phyloP scores from a whole-genome alignment of 345 rosid species.

The Anastatica hierochuntica region DNA sequence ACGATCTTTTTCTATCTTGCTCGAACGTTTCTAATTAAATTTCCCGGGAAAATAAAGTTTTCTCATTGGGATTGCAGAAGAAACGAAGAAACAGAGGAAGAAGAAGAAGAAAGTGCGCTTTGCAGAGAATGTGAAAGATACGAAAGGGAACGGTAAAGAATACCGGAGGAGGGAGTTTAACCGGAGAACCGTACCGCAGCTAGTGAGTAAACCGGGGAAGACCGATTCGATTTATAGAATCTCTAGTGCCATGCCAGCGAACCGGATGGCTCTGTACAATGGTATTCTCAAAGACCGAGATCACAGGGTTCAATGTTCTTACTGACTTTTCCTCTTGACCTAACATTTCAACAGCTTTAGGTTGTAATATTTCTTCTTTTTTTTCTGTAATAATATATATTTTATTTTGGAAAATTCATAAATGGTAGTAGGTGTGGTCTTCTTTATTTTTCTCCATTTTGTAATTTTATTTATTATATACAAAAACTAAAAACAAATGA shows the following conservation, averaged over 20 bases:
- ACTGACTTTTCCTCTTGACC: conserved; percentile 21
- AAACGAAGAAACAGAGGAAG: conserved; percentile 29
- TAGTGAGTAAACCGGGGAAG: conserved; percentile 12
- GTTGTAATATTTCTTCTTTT: too few relatives aligned
- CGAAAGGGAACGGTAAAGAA: conserved; percentile 25
- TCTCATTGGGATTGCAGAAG: conserved; percentile 20
- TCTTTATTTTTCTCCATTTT: too few relatives aligned
- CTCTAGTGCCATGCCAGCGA: conserved; percentile 38
- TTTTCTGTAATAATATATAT: too few relatives aligned
- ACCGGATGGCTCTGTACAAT: conserved; percentile 55
- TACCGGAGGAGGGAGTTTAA: conserved; percentile 4
- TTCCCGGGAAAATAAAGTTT: conserved; percentile 14
- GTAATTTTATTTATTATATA: too few relatives aligned
- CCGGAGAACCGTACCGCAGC: not conserved
- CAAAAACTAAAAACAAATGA: too few relatives aligned
- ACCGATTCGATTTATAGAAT: conserved; percentile 27
- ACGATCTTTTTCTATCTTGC: not conserved
- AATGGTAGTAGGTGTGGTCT: too few relatives aligned
- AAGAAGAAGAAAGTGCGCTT: conserved; percentile 48
- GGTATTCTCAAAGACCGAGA: conserved; percentile 58
- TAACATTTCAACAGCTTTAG: too few relatives aligned
- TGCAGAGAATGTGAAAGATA: conserved; percentile 67
- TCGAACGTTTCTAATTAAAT: not conserved
- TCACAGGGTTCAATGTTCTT: conserved; percentile 35
- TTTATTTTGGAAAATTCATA: too few relatives aligned